Conservation (phyloP, 176 grass and related monocot species). For the Stipa capillata region DNA sequence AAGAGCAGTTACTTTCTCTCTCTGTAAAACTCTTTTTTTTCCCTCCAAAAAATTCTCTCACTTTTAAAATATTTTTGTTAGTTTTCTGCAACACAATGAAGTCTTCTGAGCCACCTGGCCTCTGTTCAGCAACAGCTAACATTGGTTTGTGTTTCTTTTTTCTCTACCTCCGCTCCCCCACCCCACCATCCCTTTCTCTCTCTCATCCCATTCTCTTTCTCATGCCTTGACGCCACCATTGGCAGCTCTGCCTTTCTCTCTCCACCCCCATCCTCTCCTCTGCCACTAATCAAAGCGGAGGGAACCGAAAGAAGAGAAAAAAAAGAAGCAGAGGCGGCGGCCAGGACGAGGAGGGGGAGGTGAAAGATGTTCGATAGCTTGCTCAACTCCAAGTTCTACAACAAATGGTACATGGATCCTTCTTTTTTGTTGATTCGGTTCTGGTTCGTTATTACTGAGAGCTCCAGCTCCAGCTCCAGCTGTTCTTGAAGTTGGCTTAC, state of each 20-base stretch:
- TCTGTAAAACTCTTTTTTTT: not conserved
- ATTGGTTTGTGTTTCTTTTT: slow-evolving; percentile 25
- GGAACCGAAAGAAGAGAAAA: not conserved
- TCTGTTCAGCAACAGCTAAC: slow-evolving; percentile 41
- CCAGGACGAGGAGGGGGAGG: not conserved
- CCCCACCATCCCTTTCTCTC: slow-evolving; percentile 16
- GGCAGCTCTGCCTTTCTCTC: slow-evolving; percentile 26
- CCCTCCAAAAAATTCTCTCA: not conserved
- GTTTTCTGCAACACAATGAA: not conserved
- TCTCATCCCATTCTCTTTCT: slow-evolving; percentile 22
- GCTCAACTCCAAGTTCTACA: slow-evolving; percentile 79
- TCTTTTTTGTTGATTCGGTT: not conserved
- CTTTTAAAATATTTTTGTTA: too few species aligned
- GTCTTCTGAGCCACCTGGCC: slow-evolving; percentile 12
- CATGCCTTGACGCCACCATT: slow-evolving; percentile 43
- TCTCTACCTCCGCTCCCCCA: slow-evolving; percentile 26
- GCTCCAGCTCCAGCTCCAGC: too few species aligned
- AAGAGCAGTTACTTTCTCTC: not conserved
- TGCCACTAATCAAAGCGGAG: not conserved
- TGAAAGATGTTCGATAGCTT: slow-evolving; percentile 67
- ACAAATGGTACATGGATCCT: slow-evolving; percentile 52
- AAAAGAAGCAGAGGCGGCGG: not conserved
- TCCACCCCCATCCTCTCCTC: not conserved
- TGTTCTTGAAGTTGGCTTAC: not conserved
- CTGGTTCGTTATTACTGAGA: not conserved